Conservation (phyloP, 768 basidiomycete genomes). For the Tephrocybe rancida region DNA sequence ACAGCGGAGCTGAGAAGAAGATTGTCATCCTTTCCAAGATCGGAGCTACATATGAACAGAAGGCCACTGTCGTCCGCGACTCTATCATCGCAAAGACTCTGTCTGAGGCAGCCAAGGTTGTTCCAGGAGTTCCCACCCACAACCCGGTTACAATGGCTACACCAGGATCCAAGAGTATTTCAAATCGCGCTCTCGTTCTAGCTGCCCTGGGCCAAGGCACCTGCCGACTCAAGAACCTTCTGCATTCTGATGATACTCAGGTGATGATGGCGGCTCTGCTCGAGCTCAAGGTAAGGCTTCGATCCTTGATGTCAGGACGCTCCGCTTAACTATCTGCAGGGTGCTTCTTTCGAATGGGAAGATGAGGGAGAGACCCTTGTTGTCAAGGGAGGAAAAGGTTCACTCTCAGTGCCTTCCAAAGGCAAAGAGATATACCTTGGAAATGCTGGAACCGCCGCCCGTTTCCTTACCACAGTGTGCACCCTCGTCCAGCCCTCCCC, state of each 20-base stretch:
- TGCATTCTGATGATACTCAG: slow-evolving; percentile 98
- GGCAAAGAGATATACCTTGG: slow-evolving; percentile 93
- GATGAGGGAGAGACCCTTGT: slow-evolving; percentile 95
- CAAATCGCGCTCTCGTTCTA: slow-evolving; percentile 90
- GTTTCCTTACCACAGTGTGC: slow-evolving; percentile 96
- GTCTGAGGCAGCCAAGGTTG: slow-evolving; percentile 76
- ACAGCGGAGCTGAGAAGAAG: slow-evolving; percentile 90
- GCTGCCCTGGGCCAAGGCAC: slow-evolving; percentile 91
- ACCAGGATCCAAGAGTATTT: slow-evolving; percentile 95
- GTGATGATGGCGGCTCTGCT: slow-evolving; percentile 97
- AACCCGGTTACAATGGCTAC: slow-evolving; percentile 78
- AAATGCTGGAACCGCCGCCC: slow-evolving; percentile 96
- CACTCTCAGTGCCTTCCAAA: slow-evolving; percentile 71
- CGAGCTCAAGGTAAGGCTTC: slow-evolving; percentile 71
- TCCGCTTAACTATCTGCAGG: slow-evolving; percentile 45
- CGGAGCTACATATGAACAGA: slow-evolving; percentile 89
- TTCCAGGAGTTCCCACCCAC: slow-evolving; percentile 64
- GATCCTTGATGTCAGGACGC: background rate
- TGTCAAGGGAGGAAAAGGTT: slow-evolving; percentile 85
- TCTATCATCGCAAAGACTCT: slow-evolving; percentile 80
- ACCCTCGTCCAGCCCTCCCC: slow-evolving; percentile 68
- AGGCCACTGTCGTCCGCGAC: slow-evolving; percentile 86
- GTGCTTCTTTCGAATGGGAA: slow-evolving; percentile 93
- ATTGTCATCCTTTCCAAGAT: slow-evolving; percentile 90
- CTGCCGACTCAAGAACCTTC: slow-evolving; percentile 84